Conservation (phyloP, 352 stramenopile genomes). For the Phytophthora citrophthora region DNA sequence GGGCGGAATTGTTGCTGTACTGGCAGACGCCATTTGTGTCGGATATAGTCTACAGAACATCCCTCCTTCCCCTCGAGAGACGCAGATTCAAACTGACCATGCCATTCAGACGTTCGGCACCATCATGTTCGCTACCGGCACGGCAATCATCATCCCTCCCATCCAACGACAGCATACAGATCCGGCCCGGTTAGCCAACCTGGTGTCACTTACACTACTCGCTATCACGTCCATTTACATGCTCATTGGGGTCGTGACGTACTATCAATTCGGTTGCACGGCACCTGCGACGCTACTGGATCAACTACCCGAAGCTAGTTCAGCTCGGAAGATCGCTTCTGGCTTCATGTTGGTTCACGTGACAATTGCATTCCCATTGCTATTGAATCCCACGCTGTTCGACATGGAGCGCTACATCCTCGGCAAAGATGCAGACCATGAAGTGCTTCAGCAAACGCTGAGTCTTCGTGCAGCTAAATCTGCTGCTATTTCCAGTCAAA, state of each 20-base stretch:
- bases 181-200: conserved; percentile 52
- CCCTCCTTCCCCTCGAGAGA: conserved; percentile 54
- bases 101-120: conserved; percentile 64
- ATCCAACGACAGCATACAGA: conserved; percentile 68
- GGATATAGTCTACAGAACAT: conserved; percentile 49
- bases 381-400: conserved; percentile 70
- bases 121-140: conserved; percentile 77
- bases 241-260: conserved; percentile 68
- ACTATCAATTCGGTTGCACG: conserved; percentile 77
- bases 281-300: conserved; percentile 64
- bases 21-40: conserved; percentile 64
- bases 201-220: conserved; percentile 70
- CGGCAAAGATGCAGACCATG: conserved; percentile 64
- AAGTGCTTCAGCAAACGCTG: conserved; percentile 58
- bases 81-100: conserved; percentile 47
- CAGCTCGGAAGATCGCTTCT: conserved; percentile 41
- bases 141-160: conserved; percentile 68
- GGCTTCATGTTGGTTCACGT: conserved; percentile 66
- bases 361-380: conserved; percentile 65
- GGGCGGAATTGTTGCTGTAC: conserved; percentile 50
- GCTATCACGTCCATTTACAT: conserved; percentile 80
- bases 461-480: conserved; percentile 40
- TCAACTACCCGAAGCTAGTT: conserved; percentile 46
- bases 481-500: conserved; percentile 14
- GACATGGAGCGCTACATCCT: conserved; percentile 68